Evolutionary conservation across 108 stramenopile genomes (phyloP), one percentile per base, ranked within the genome.

Genomic region (Cyclotella kingstonii): DNA sequence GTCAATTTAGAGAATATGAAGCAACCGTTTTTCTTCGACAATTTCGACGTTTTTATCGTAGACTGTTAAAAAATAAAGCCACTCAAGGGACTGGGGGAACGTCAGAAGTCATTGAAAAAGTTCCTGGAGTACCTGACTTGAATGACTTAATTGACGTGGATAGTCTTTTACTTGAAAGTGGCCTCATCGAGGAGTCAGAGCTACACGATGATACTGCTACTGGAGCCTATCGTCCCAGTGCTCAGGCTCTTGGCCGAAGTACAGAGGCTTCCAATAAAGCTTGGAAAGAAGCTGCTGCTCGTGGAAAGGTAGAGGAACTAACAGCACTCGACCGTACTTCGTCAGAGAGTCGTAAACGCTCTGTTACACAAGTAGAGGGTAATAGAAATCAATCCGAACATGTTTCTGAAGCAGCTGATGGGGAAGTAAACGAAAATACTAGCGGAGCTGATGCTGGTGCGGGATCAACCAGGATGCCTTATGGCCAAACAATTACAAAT

Each of bases 1-100:
- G 86, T 68, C 84, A 81, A 47, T 93, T 93, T 60, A 87, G 92
- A 23, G 94, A 95, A 64, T 82, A 84, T 45, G 94, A 95, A 49
- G 90, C 94, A 25, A 84, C 86, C 1, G 71, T 85, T 22, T 95
- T 95, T 59, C 54, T 95, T 23, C 53, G 90, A 42, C 94, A 90
- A 53, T 89, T 90, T 52, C 83, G 90, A 18, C 78, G 83, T 11
- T 91, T 91, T 49, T 92, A 90, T 64, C 68, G 80, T 29, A 55
- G 84, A 34, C 67, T 89, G 26, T 38, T 86, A 49, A 69, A 60
- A 44, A 80, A 84, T 54, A 90, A 82, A 65, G 86, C 86, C 17
- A 60, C 78, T 1, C 86, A 86, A 22, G 92, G 85, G 22, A 79
- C 64, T 38, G 86, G 84, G 10, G 55, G 54, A 22, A 85, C 83